Percentiles rank a stretch among this genome's conserved stretches.
phyloP scores from a whole-genome alignment of 225 moss, liverwort and hornwort genomes.

The Straminergon stramineum region DNA sequence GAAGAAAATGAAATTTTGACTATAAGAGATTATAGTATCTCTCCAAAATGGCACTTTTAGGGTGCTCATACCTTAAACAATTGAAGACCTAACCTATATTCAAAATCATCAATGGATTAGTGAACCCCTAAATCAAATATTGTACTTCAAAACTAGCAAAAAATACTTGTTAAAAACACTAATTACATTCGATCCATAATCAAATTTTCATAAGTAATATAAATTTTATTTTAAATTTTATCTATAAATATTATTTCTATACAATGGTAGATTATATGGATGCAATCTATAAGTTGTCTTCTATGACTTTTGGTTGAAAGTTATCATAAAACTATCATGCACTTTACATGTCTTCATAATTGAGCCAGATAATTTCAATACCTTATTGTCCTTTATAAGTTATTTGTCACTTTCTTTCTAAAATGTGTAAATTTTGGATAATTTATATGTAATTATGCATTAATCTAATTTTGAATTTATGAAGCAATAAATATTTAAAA shows the following conservation, averaged over 20 bases:
- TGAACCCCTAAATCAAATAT: not conserved
- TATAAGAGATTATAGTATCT: not conserved
- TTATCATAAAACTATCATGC: not conserved
- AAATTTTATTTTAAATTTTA: not conserved
- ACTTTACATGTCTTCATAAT: not conserved
- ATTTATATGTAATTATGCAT: no score
- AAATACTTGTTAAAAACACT: not conserved
- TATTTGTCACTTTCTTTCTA: not conserved
- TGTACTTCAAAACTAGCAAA: not conserved
- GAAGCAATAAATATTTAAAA: no score
- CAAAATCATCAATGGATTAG: not conserved
- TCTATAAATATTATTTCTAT: not conserved
- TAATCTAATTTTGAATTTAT: not conserved
- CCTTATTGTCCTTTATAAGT: fast-evolving
- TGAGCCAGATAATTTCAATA: fast-evolving
- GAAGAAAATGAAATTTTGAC: not conserved
- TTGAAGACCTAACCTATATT: not conserved
- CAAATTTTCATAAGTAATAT: not conserved
- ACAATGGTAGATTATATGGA: not conserved
- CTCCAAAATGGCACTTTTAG: not conserved
- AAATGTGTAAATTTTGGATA: not conserved
- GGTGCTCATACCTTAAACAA: fast-evolving
- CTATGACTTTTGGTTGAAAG: not conserved
- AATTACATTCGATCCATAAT: not conserved
- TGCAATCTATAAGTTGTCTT: not conserved